phyloP scores from a whole-genome alignment of 192 early-diverging fungal genomes.

The Cladochytrium replicatum region DNA sequence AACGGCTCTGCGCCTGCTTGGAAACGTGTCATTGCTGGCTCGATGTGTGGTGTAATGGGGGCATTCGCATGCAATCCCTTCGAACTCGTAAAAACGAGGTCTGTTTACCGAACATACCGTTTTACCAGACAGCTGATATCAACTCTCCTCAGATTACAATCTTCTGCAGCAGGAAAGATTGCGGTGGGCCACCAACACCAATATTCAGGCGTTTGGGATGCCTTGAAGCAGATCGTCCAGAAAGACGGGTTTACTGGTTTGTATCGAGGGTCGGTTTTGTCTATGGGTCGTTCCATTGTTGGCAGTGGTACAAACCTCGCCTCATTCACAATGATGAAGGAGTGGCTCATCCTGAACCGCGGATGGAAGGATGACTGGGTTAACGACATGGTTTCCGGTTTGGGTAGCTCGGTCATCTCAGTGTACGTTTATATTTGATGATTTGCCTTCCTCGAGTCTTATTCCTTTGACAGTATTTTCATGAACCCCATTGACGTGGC shows the following conservation, averaged over 20 bases:
- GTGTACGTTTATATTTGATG: conserved; percentile 13
- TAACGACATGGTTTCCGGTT: conserved; percentile 57
- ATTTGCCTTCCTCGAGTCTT: background rate
- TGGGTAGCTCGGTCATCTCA: conserved; percentile 46
- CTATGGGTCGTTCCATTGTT: conserved; percentile 52
- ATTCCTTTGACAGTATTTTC: conserved; percentile 20
- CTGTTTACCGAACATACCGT: background rate
- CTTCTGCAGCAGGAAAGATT: conserved; percentile 32
- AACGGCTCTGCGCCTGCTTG: conserved; percentile 49
- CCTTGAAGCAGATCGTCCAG: conserved; percentile 36
- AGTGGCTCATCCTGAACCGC: conserved; percentile 43
- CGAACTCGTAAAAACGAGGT: conserved; percentile 61
- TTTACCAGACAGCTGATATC: background rate
- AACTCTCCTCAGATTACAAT: conserved; percentile 40
- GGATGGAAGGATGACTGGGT: conserved; percentile 52
- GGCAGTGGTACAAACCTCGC: conserved; percentile 60
- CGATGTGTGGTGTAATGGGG: conserved; percentile 64
- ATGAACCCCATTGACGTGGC: conserved; percentile 51
- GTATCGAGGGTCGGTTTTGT: conserved; percentile 59
- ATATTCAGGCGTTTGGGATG: conserved; percentile 50
- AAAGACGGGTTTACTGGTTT: conserved; percentile 50
- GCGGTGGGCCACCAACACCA: conserved; percentile 62
- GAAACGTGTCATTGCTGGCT: conserved; percentile 67
- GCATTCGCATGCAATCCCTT: conserved; percentile 67
- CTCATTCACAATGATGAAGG: conserved; percentile 57